Evolutionary conservation across 129 eudicot species (phyloP), one percentile per base, ranked within the genome.

Genomic region (Pulicaria dysenterica): DNA sequence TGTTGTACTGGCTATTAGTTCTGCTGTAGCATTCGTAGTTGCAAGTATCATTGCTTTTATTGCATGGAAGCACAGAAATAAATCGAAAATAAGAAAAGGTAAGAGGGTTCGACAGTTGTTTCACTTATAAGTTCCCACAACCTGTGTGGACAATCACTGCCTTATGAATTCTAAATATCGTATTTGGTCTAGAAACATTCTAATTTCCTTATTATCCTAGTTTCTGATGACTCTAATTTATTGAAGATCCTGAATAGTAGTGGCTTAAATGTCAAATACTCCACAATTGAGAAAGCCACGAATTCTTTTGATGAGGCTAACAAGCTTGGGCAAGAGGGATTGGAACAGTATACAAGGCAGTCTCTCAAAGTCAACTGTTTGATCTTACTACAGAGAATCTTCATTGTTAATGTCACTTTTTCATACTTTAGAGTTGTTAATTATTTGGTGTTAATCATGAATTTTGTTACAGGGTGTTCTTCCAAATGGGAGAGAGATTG

Each of bases 251-350:
- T 89, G 64, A 69, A 76, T 53, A 88, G 76, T 73, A 89, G 88
- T 77, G 82, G 90, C 84, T 79, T 89, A 70, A 89, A 84, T 64
- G 71, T 89, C 78, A 89, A 82, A 76, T 86, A 86, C 80, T 84
- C 92, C 13, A 86, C 84, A 39, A 76, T 89, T 11, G 92, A 89
- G 83, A 89, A 82, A 65, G 96, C 96, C 15, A 91, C 96, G 0
- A 77, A 59, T 31, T 82, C 89, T 56, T 91, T 91, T 44, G 81
- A 79, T 57, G 93, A 84, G 60, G 91, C 87, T 16, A 88, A 88
- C 77, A 88, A 91, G 83, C 96, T 91, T 65, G 97, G 97, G 45
- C 89, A 91, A 72, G 95, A 95, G 44, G 97, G 95, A 64, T 91
- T 49, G 95, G 97, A 60, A 87, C 96, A 51, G 97, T 91, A 46